phyloP scores from a whole-genome alignment of 2,329 filamentous ascomycete genomes.

The Colletotrichum tamarilloi region DNA sequence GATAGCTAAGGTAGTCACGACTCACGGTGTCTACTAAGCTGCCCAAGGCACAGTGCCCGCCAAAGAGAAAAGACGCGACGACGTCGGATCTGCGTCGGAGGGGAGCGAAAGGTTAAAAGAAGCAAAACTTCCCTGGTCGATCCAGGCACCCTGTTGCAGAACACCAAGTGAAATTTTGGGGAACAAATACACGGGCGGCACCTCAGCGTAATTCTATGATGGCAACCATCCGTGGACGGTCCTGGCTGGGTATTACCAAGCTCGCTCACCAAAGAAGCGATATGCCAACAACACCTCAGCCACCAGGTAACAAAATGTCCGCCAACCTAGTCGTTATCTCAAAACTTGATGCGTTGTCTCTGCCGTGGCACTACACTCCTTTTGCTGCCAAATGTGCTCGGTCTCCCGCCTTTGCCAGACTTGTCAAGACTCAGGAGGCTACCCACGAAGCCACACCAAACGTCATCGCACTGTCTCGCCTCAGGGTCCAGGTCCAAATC shows the following conservation, averaged over 20 bases:
- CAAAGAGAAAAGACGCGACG: not conserved
- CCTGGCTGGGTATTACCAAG: not conserved
- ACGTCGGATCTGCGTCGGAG: slow-evolving; percentile 5
- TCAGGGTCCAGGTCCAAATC: slow-evolving; percentile 19
- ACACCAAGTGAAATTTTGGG: not conserved
- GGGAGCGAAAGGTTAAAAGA: slow-evolving; percentile 1
- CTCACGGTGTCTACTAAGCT: not conserved
- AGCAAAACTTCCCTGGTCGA: slow-evolving; percentile 4
- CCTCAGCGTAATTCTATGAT: not conserved
- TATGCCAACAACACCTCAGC: not conserved
- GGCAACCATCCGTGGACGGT: not conserved
- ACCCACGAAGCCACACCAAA: slow-evolving; percentile 21
- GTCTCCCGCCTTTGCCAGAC: slow-evolving; percentile 13
- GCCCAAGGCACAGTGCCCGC: not conserved
- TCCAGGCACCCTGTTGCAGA: slow-evolving; percentile 6
- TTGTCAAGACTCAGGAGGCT: slow-evolving; percentile 14
- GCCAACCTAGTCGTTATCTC: not conserved
- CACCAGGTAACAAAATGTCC: not conserved
- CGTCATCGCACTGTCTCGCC: slow-evolving; percentile 31
- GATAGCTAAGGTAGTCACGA: not conserved
- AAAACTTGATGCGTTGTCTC: not conserved
- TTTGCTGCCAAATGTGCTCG: not conserved
- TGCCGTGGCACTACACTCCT: not conserved
- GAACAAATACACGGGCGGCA: not conserved
- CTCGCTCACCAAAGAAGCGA: not conserved